Percentiles rank a stretch among this genome's conserved stretches.
Evolutionary conservation across 2,329 filamentous ascomycete genomes (phyloP).

Genomic region (Colletotrichum lindemuthianum): DNA sequence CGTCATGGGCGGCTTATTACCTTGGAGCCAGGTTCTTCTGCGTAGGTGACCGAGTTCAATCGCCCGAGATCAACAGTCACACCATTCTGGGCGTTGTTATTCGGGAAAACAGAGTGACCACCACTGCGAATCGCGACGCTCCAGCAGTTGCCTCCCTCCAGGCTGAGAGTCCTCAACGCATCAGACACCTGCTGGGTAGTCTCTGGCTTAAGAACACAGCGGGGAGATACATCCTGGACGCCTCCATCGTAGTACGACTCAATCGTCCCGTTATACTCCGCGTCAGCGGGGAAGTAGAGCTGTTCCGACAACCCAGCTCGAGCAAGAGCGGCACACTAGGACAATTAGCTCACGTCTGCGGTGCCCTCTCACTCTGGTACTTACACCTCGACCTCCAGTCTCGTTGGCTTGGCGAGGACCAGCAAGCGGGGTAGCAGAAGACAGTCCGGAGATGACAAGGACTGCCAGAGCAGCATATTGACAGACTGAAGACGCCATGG

Average conservation of each 20-base stretch:
- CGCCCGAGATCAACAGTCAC: slow-evolving; percentile 25
- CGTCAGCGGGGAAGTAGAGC: slow-evolving; percentile 13
- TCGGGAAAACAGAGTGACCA: slow-evolving; percentile 46
- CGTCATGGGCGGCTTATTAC: neutral
- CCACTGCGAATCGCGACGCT: slow-evolving; percentile 52
- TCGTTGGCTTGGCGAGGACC: neutral
- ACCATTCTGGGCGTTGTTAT: slow-evolving; percentile 43
- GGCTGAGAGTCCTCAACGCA: slow-evolving; percentile 11
- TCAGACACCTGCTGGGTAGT: slow-evolving; percentile 9
- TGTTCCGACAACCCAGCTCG: slow-evolving; percentile 15
- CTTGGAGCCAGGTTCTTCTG: neutral
- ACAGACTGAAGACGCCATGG: neutral
- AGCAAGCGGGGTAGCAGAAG: neutral
- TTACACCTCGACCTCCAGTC: slow-evolving; percentile 1
- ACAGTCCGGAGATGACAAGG: neutral
- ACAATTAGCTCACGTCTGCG: neutral
- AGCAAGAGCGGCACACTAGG: slow-evolving; percentile 3
- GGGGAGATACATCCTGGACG: slow-evolving; percentile 15
- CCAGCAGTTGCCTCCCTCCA: slow-evolving; percentile 35
- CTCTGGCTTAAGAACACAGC: slow-evolving; percentile 25
- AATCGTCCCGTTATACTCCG: slow-evolving; percentile 13
- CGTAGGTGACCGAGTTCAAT: neutral
- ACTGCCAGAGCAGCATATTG: neutral
- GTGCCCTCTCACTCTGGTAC: neutral
- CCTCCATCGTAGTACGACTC: slow-evolving; percentile 16